Conservation (phyloP, 805 yeast genomes). For the Dipodascus albidus region DNA sequence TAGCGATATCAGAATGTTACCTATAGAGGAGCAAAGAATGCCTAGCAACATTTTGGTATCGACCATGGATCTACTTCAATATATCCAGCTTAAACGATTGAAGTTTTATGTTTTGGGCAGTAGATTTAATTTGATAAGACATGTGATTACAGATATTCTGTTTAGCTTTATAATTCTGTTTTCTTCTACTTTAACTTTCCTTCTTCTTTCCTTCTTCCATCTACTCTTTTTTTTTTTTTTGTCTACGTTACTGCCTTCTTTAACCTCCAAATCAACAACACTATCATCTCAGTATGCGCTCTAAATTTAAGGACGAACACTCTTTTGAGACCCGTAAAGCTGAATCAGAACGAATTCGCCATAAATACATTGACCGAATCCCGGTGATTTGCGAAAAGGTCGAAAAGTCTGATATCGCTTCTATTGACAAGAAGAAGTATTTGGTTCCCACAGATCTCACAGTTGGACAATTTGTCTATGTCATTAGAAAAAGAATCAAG, state of each 20-base stretch:
- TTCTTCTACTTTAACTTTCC: background rate
- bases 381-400: slow-evolving; percentile 97
- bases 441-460: slow-evolving; percentile 93
- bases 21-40: slow-evolving; percentile 26
- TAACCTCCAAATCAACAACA: background rate
- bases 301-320: slow-evolving; percentile 90
- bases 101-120: background rate
- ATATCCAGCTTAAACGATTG: too few species aligned
- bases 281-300: slow-evolving; percentile 46
- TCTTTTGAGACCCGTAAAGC: slow-evolving; percentile 93
- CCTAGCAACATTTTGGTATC: slow-evolving; percentile 17
- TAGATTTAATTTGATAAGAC: background rate
- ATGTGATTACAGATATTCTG: background rate
- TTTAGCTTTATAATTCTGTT: background rate
- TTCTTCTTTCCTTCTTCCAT: background rate
- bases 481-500: slow-evolving; percentile 90
- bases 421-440: slow-evolving; percentile 94
- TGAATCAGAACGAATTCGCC: slow-evolving; percentile 82
- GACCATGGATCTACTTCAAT: too few species aligned
- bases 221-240: background rate
- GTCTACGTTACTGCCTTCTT: background rate
- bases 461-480: slow-evolving; percentile 97
- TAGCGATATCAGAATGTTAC: slow-evolving; percentile 29
- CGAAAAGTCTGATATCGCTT: slow-evolving; percentile 91
- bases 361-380: slow-evolving; percentile 81